Percentiles rank a stretch among this genome's conserved stretches.
Evolutionary conservation across 441 rosid species (phyloP).

Genomic region (Omphalea diandra): DNA sequence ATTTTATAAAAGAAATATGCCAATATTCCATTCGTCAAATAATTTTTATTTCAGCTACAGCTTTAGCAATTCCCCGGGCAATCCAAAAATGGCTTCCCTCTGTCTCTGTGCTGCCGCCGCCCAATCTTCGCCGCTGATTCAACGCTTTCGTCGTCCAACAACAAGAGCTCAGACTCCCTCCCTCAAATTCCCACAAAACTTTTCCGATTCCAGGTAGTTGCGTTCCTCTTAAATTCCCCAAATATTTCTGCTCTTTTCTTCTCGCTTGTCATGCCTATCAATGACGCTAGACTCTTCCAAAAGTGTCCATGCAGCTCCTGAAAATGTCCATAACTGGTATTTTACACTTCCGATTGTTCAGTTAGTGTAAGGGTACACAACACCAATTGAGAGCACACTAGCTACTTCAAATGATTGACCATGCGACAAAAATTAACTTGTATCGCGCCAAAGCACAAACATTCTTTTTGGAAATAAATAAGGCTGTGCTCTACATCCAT

Average conservation of each 20-base stretch:
- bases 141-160: not conserved
- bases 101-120: not conserved
- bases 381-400: not conserved
- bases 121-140: not conserved
- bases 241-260: not conserved
- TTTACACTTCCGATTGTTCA: too few relatives aligned
- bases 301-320: too few relatives aligned
- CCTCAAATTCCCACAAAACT: not conserved
- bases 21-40: too few relatives aligned
- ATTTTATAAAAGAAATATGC: too few relatives aligned
- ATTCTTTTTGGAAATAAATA: not conserved
- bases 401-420: not conserved
- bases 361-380: not conserved
- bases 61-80: too few relatives aligned
- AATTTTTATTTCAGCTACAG: too few relatives aligned
- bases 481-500: not conserved
- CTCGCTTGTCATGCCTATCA: not conserved
- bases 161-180: not conserved
- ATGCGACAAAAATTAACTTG: too few relatives aligned
- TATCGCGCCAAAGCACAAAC: not conserved
- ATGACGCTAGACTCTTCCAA: not conserved
- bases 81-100: slow-evolving; percentile 9
- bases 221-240: not conserved
- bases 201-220: slow-evolving; percentile 16
- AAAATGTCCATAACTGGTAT: too few relatives aligned